phyloP scores from a whole-genome alignment of 1,284 basidiomycete species.

The Anthracocystis setariae region DNA sequence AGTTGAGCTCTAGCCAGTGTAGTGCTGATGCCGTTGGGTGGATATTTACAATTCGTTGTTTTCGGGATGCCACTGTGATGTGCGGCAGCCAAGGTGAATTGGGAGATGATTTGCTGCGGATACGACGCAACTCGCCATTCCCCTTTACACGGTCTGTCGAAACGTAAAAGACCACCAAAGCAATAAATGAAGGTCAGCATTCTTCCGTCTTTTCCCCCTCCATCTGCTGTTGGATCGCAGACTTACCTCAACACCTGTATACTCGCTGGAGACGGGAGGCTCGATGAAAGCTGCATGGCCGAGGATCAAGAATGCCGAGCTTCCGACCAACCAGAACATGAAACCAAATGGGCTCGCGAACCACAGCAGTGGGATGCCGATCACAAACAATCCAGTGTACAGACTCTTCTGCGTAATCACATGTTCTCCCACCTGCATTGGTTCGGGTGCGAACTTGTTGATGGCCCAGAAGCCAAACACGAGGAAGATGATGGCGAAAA shows the following conservation, averaged over 20 bases:
- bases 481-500: constrained; percentile 86
- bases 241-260: constrained; percentile 75
- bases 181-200: not conserved
- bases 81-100: too few relatives aligned
- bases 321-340: constrained; percentile 69
- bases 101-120: too few relatives aligned
- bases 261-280: constrained; percentile 89
- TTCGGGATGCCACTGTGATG: too few relatives aligned
- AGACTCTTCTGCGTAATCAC: constrained; percentile 79
- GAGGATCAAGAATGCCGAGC: constrained; percentile 71
- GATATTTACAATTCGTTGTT: too few relatives aligned
- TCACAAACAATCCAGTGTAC: constrained; percentile 72
- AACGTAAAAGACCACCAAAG: too few relatives aligned
- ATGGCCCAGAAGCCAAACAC: constrained; percentile 90
- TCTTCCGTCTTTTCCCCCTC: not conserved
- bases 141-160: too few relatives aligned
- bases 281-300: constrained; percentile 84
- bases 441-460: constrained; percentile 77
- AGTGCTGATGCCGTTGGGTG: too few relatives aligned
- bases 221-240: not conserved
- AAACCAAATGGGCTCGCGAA: constrained; percentile 61
- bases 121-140: too few relatives aligned
- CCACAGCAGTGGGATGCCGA: constrained; percentile 66
- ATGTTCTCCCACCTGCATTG: constrained; percentile 77
- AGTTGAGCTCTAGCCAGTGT: too few relatives aligned